Evolutionary conservation across 1,139 yeast species (phyloP), one percentile per base, ranked within the genome.

Genomic region (Saccharomyces hybrid): DNA sequence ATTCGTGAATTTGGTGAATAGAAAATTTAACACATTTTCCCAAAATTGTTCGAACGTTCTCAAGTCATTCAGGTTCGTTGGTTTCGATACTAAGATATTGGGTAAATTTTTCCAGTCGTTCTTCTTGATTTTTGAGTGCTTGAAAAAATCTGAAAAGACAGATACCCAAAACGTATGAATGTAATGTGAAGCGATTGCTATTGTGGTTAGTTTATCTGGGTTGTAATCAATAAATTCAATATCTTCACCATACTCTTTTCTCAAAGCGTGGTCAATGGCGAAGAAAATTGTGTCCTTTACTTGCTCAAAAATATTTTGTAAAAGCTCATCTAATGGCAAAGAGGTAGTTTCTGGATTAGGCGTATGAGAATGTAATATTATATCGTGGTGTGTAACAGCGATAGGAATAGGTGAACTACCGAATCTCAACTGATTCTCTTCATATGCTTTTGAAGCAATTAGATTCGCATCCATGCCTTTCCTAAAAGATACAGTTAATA

Each of bases 401-500:
- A 12, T 21, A 14, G 31, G 24, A 11, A 3, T 11, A 21, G n/a
- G 3, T 8, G 34, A 27, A 4, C 27, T 8, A 4, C 63, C 63
- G 63, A 63, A 67, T 53, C 70, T 59, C 6, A 56, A 48, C 5
- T 68, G 47, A 56, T 71, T 74, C 62, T 84, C 88, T 9, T 71
- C 61, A 42, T 73, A 71, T 0, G 84, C 75, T 16, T 69, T 80
- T 11, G 71, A 64, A 0, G 86, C 84, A 34, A 89, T 86, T 42
- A 79, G 58, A 21, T 73, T 70, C 0, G 90, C 87, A 2, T 81
- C 77, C 86, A 88, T 82, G 0, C 75, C 79, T 14, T 74, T 69
- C 28, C 82, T 72, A 62, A 71, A 86, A 2, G 90, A 83, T 0
- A 89, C 84, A 0, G 97, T 88, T 42, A 82, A 72, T 0, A 89